Evolutionary conservation across 495 filamentous ascomycete species (phyloP).

Genomic region (Penicillium malachiteum): DNA sequence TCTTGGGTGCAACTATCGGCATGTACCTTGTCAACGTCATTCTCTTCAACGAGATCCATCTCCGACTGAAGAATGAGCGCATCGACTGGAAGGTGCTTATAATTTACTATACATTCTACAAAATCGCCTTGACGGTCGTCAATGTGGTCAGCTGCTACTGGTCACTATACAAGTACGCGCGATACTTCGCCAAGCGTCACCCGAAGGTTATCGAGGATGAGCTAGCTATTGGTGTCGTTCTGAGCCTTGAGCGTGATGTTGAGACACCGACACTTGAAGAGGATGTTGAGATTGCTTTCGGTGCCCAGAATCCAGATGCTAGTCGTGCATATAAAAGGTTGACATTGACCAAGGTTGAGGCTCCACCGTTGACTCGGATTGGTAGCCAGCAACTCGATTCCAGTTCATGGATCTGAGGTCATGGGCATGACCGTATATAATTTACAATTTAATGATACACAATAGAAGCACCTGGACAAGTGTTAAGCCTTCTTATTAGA

Average conservation of each 20-base stretch:
- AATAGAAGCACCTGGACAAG: too few species aligned
- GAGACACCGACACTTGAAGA: constrained; percentile 2
- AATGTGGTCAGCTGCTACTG: constrained; percentile 46
- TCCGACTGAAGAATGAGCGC: constrained; percentile 39
- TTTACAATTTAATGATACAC: background rate
- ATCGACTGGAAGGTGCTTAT: constrained; percentile 27
- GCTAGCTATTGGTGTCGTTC: constrained; percentile 39
- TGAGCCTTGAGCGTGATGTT: constrained; percentile 23
- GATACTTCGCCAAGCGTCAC: constrained; percentile 43
- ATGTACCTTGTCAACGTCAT: constrained; percentile 41
- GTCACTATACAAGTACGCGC: constrained; percentile 42
- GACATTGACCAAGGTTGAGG: constrained; percentile 12
- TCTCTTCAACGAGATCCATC: constrained; percentile 47
- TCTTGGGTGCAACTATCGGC: constrained; percentile 29
- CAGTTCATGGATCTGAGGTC: too few species aligned
- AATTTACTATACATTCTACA: constrained; percentile 42
- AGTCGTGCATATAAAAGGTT: constrained; percentile 3
- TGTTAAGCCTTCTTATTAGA: too few species aligned
- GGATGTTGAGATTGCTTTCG: background rate
- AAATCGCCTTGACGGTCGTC: constrained; percentile 37
- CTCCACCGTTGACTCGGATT: background rate
- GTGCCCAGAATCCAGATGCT: background rate
- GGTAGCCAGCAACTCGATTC: too few species aligned
- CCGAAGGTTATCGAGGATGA: constrained; percentile 45
- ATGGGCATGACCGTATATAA: background rate